Conservation (phyloP, 495 filamentous ascomycete genomes). For the Niebla homalea region DNA sequence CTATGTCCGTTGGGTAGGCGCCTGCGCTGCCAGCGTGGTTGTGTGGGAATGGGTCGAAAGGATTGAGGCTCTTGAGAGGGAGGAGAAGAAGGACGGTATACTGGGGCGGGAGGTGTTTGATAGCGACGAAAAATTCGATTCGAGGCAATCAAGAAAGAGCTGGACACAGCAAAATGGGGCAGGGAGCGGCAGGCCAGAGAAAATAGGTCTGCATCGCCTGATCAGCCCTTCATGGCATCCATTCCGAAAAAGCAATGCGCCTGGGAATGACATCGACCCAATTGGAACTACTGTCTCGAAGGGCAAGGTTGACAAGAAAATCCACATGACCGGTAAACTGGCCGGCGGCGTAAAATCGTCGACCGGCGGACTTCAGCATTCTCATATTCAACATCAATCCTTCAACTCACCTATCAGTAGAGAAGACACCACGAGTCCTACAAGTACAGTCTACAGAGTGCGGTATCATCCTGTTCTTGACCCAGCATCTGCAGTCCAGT, state of each 20-base stretch:
- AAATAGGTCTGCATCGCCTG: not conserved
- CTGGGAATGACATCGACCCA: no score
- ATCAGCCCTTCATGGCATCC: constrained; percentile 2
- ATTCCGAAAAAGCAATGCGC: not conserved
- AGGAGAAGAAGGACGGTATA: constrained; percentile 92
- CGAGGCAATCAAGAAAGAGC: constrained; percentile 44
- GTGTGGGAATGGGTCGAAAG: constrained; percentile 99
- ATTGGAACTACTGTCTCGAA: no score
- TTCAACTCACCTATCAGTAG: constrained; percentile 60
- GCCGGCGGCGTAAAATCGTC: no score
- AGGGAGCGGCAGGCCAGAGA: constrained; percentile 17
- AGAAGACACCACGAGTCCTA: constrained; percentile 61
- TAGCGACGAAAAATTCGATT: constrained; percentile 90
- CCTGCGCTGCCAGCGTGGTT: constrained; percentile 87
- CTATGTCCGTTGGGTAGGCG: constrained; percentile 95
- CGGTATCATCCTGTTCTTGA: constrained; percentile 66
- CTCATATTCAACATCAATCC: constrained; percentile 33
- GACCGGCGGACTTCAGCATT: no score
- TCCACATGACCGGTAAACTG: no score
- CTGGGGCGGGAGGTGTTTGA: constrained; percentile 90
- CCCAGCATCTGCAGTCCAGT: constrained; percentile 36
- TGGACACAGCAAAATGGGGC: constrained; percentile 23
- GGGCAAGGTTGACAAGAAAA: no score
- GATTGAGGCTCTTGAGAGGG: constrained; percentile 91
- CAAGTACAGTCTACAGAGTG: constrained; percentile 76